Percentiles rank a stretch among this genome's conserved stretches.
Conservation (phyloP, 2,329 filamentous ascomycete species). For the Ceratocystis lukuohia region DNA sequence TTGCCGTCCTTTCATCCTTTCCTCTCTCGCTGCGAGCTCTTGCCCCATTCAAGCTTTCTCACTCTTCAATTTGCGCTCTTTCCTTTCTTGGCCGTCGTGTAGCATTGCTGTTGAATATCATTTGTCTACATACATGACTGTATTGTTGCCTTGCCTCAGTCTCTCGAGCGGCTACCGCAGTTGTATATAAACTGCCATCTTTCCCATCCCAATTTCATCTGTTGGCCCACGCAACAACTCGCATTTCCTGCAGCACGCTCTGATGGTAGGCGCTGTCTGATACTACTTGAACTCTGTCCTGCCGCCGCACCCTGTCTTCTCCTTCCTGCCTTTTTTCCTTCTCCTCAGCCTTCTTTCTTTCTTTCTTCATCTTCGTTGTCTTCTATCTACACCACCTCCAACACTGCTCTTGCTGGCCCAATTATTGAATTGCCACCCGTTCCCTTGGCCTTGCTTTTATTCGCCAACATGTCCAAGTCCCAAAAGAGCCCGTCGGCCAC, state of each 20-base stretch:
- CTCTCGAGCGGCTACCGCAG: background rate
- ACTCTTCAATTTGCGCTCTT: background rate
- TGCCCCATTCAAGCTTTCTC: background rate
- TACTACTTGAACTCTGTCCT: background rate
- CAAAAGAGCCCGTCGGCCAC: background rate
- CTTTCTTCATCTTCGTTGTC: background rate
- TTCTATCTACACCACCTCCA: background rate
- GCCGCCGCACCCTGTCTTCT: background rate
- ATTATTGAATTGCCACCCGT: background rate
- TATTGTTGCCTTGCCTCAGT: background rate
- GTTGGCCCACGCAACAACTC: background rate
- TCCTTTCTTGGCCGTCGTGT: background rate
- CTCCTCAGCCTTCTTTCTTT: background rate
- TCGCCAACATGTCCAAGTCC: conserved; percentile 2
- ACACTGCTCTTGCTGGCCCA: too few relatives aligned
- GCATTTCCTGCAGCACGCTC: background rate
- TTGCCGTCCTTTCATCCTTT: background rate
- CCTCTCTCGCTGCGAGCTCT: background rate
- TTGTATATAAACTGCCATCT: background rate
- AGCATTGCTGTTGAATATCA: background rate
- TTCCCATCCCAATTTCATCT: background rate
- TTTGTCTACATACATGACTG: background rate
- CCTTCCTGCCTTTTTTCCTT: background rate
- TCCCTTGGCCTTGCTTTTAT: background rate
- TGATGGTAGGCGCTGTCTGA: background rate